A percentile compares a stretch with the other conserved stretches of the same genome.
Conservation (phyloP, 495 filamentous ascomycete genomes). For the Pyrenula massariospora region DNA sequence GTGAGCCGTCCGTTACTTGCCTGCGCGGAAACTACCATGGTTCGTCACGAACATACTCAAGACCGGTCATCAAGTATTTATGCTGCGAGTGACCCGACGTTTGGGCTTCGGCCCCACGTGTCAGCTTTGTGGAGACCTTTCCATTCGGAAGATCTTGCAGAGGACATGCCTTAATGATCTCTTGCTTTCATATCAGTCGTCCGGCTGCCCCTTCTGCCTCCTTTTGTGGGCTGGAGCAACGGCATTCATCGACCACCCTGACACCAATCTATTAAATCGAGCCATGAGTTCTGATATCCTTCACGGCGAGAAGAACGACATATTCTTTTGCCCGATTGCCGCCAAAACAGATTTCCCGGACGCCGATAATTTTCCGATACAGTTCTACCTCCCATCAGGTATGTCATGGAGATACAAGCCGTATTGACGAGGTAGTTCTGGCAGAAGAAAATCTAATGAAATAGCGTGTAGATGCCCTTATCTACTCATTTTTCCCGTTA, state of each 20-base stretch:
- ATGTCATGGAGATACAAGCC: no score
- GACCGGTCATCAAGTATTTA: no score
- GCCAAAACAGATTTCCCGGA: neutral
- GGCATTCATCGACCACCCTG: neutral
- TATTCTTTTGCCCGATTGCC: neutral
- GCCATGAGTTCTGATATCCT: neutral
- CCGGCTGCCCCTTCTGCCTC: neutral
- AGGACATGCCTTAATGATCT: neutral
- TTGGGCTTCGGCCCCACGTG: neutral
- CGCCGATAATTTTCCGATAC: neutral
- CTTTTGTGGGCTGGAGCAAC: neutral
- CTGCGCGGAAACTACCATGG: no score
- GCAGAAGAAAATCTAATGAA: no score
- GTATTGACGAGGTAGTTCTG: no score
- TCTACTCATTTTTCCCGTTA: neutral
- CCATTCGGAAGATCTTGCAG: neutral
- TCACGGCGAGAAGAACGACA: neutral
- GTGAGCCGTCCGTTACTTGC: no score
- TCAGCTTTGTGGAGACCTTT: neutral
- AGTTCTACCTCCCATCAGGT: neutral
- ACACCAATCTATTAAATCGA: neutral
- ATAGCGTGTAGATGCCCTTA: neutral
- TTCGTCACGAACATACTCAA: no score
- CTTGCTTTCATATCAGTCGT: neutral
- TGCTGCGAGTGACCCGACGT: neutral